Conservation (phyloP, 163 green algal genomes). For the Volvox carteri region DNA sequence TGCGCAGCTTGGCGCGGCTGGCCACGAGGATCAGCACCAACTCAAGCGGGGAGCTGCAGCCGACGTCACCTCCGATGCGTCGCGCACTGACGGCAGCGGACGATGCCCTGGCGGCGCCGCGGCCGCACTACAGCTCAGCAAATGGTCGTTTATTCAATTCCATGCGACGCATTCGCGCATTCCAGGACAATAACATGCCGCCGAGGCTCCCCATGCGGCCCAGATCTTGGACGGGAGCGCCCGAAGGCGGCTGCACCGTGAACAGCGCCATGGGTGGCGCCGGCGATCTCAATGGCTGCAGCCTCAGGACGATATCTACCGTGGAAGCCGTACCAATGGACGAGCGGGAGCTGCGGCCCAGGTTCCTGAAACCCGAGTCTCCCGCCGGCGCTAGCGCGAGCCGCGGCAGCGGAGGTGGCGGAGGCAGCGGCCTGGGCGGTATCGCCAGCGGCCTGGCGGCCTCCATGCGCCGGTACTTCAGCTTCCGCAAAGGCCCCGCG, state of each 20-base stretch:
- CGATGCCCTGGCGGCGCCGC: background rate
- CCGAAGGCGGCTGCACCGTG: background rate
- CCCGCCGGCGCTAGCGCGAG: background rate
- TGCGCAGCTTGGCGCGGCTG: background rate
- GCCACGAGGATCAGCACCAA: background rate
- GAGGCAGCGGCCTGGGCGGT: background rate
- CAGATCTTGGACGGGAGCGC: background rate
- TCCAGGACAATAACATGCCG: background rate
- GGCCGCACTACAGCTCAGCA: background rate
- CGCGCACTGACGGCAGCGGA: background rate
- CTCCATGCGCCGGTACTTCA: conserved; percentile 3
- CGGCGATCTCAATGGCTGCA: background rate
- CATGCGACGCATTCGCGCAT: background rate
- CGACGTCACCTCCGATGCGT: background rate
- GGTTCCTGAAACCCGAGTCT: background rate
- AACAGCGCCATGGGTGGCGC: background rate
- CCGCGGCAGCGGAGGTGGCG: background rate
- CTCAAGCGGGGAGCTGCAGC: background rate
- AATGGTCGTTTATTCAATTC: background rate
- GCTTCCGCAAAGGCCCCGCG: background rate
- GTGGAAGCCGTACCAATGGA: background rate
- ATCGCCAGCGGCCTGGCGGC: background rate
- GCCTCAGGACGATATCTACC: background rate
- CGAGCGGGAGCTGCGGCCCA: background rate
- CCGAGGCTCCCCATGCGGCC: background rate